A percentile compares a stretch with the other conserved stretches of the same genome.
phyloP scores from a whole-genome alignment of 73 alveolate genomes.

The Stentor coeruleus region DNA sequence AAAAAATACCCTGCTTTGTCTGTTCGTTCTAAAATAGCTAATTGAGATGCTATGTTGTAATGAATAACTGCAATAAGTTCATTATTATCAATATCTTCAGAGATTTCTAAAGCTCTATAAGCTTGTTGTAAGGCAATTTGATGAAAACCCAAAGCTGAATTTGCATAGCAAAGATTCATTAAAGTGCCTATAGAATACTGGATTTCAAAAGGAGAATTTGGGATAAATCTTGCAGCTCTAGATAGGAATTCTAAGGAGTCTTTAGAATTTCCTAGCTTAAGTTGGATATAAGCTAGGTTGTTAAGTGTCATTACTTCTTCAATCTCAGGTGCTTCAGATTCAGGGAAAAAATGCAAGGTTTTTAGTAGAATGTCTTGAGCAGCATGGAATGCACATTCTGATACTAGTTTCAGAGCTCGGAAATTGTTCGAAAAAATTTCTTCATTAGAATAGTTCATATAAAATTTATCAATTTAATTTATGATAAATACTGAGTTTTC shows the following conservation, averaged over 20 bases:
- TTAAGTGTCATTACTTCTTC: too few relatives aligned
- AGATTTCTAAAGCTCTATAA: not conserved
- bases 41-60: not conserved
- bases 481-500: not conserved
- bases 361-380: too few relatives aligned
- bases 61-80: not conserved
- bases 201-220: not conserved
- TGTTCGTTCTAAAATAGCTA: not conserved
- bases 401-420: too few relatives aligned
- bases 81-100: not conserved
- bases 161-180: not conserved
- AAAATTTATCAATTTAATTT: too few relatives aligned
- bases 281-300: not conserved
- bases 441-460: too few relatives aligned
- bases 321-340: too few relatives aligned
- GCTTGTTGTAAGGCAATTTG: not conserved
- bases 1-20: not conserved
- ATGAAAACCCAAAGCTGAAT: too few relatives aligned
- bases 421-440: too few relatives aligned
- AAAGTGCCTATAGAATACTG: not conserved
- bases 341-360: too few relatives aligned
- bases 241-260: not conserved
- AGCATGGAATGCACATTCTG: too few relatives aligned
- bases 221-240: not conserved
- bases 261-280: not conserved